A percentile compares a stretch with the other conserved stretches of the same genome.
These are phyloP conservation scores for Podospora didyma DNA, from an alignment of 495 filamentous ascomycete species.

Conservation along the genomic window DNA sequence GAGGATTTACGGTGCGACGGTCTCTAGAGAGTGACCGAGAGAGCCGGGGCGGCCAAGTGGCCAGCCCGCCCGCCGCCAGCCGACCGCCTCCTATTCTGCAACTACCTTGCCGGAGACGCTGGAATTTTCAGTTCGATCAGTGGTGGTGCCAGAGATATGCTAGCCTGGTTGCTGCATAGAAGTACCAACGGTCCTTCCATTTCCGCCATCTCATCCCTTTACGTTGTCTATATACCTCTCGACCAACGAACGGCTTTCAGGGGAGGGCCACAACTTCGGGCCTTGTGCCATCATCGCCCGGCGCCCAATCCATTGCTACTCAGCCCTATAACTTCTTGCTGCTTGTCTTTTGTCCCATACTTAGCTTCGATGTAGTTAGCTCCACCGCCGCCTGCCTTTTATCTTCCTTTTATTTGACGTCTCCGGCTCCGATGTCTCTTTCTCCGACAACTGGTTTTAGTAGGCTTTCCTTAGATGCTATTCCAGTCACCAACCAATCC, in stretches of 20 bases:
- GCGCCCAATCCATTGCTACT: background rate
- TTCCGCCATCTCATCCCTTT: background rate
- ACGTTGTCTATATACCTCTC: background rate
- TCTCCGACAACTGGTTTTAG: slow-evolving; percentile 35
- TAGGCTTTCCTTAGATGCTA: slow-evolving; percentile 35
- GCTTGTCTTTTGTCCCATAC: background rate
- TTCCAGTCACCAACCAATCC: slow-evolving; percentile 8
- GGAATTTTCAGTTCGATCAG: no score
- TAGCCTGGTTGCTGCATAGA: no score
- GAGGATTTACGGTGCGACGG: no score
- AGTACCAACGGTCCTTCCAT: no score
- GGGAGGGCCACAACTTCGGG: slow-evolving; percentile 1
- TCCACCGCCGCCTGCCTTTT: background rate
- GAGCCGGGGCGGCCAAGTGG: no score
- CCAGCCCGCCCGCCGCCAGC: no score
- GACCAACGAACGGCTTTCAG: background rate
- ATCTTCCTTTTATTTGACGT: background rate
- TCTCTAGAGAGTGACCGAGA: no score
- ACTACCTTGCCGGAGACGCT: no score
- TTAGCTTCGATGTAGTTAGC: background rate
- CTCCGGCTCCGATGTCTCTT: slow-evolving; percentile 22
- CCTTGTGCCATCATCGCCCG: background rate
- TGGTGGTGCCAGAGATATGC: no score
- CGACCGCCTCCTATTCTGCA: no score
- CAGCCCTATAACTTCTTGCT: background rate